These are phyloP conservation scores for Hirsutella thompsonii DNA, from an alignment of 2,329 filamentous ascomycete species.

Conservation along the genomic window DNA sequence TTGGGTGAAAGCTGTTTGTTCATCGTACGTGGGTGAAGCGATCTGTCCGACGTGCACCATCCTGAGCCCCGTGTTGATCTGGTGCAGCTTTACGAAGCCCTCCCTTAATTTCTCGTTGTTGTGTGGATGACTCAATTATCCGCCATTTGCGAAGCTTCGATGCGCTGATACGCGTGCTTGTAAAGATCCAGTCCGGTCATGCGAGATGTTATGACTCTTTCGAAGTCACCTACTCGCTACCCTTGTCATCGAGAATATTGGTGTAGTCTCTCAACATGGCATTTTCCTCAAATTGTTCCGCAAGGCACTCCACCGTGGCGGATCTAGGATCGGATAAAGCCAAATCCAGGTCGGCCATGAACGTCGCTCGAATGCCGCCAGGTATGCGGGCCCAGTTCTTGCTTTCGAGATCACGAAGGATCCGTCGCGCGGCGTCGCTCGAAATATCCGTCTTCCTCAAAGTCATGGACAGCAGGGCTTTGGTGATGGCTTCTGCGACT, in stretches of 20 bases:
- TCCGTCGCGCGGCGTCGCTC: constrained; percentile 13
- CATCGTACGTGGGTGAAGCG: too few species aligned
- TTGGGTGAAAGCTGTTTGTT: too few species aligned
- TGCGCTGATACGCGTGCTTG: too few species aligned
- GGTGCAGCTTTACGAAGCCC: too few species aligned
- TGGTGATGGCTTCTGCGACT: constrained; percentile 16
- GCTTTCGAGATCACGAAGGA: constrained; percentile 16
- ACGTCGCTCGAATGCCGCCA: constrained; percentile 17
- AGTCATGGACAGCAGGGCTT: constrained; percentile 18
- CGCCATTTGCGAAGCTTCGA: too few species aligned
- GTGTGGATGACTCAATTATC: too few species aligned
- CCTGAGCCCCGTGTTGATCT: too few species aligned
- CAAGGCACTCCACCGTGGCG: constrained; percentile 20
- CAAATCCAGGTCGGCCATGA: constrained; percentile 24
- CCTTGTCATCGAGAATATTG: constrained; percentile 6
- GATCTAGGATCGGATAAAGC: constrained; percentile 19
- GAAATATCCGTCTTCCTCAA: constrained; percentile 16
- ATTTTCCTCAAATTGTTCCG: constrained; percentile 18
- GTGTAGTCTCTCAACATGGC: constrained; percentile 20
- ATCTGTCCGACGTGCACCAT: too few species aligned
- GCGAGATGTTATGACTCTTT: too few species aligned
- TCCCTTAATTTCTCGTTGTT: too few species aligned
- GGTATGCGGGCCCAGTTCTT: constrained; percentile 8
- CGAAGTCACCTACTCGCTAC: background rate
- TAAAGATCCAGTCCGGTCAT: too few species aligned